Percentiles rank a stretch among this genome's conserved stretches.
Evolutionary conservation across 805 yeast species (phyloP).

Genomic region (Vanderwaltozyma tropicalis): DNA sequence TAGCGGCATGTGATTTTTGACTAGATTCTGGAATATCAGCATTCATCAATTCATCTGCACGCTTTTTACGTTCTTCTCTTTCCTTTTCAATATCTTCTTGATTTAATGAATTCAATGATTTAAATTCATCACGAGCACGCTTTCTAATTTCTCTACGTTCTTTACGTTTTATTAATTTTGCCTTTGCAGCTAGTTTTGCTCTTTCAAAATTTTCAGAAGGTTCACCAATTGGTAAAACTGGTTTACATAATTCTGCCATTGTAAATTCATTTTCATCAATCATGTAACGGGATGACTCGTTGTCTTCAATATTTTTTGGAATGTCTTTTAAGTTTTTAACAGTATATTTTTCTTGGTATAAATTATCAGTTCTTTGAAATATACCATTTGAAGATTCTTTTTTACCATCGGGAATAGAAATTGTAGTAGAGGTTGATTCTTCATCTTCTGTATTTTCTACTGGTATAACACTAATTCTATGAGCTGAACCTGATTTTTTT

Average conservation of each 20-base stretch:
- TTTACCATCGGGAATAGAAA: constrained; percentile 6
- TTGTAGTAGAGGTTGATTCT: constrained; percentile 8
- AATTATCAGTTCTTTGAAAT: constrained; percentile 15
- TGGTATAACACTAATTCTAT: constrained; percentile 28
- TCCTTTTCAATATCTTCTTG: constrained; percentile 25
- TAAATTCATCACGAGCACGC: constrained; percentile 35
- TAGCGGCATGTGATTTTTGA: constrained; percentile 20
- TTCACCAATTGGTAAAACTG: constrained; percentile 54
- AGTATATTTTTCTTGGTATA: constrained; percentile 24
- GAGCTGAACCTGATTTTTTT: constrained; percentile 21
- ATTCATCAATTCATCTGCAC: constrained; percentile 21
- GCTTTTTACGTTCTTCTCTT: constrained; percentile 22
- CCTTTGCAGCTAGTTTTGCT: constrained; percentile 44
- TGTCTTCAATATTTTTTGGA: constrained; percentile 30
- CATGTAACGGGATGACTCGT: constrained; percentile 33
- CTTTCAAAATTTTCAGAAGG: constrained; percentile 46
- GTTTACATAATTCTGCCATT: constrained; percentile 63
- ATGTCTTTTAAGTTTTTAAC: constrained; percentile 31
- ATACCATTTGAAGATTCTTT: constrained; percentile 12
- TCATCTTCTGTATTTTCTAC: constrained; percentile 1
- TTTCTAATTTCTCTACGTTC: constrained; percentile 31
- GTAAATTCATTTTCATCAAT: constrained; percentile 48
- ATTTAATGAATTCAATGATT: constrained; percentile 22
- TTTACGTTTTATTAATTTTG: constrained; percentile 25
- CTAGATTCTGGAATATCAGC: constrained; percentile 23